These are phyloP conservation scores for Diaporthe amygdali DNA, from an alignment of 2,329 filamentous ascomycete genomes.

Conservation along the genomic window DNA sequence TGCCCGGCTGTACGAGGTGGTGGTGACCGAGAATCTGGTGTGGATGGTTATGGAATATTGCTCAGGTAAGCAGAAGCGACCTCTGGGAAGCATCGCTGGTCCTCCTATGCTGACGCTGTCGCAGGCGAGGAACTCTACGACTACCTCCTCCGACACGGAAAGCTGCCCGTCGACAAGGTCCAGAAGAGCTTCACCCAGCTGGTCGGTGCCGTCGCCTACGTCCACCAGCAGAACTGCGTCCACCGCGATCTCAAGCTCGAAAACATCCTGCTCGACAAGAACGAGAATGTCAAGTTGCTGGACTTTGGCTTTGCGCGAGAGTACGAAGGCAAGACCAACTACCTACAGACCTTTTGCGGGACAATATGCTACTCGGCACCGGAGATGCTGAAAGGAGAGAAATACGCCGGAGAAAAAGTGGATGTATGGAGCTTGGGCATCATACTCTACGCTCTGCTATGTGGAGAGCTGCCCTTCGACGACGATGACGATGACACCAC, in stretches of 20 bases:
- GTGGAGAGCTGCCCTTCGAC: slow-evolving; percentile 90
- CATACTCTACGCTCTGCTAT: slow-evolving; percentile 82
- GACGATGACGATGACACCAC: slow-evolving; percentile 92
- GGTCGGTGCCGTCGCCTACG: slow-evolving; percentile 92
- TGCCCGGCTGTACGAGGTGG: slow-evolving; percentile 94
- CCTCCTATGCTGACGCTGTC: slow-evolving; percentile 33
- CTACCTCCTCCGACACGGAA: slow-evolving; percentile 86
- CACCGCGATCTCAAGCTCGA: slow-evolving; percentile 97
- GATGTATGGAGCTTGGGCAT: slow-evolving; percentile 94
- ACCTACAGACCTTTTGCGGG: slow-evolving; percentile 96
- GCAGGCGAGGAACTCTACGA: slow-evolving; percentile 96
- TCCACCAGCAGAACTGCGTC: slow-evolving; percentile 93
- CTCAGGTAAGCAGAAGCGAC: slow-evolving; percentile 64
- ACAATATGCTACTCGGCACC: slow-evolving; percentile 98
- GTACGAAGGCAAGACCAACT: slow-evolving; percentile 93
- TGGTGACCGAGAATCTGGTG: slow-evolving; percentile 92
- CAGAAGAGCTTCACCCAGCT: slow-evolving; percentile 96
- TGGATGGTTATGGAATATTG: slow-evolving; percentile 98
- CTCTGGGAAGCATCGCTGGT: background rate
- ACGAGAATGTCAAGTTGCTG: slow-evolving; percentile 96
- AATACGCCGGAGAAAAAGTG: slow-evolving; percentile 96
- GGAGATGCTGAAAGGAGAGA: slow-evolving; percentile 98
- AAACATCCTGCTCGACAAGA: slow-evolving; percentile 93
- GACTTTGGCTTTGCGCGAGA: slow-evolving; percentile 98
- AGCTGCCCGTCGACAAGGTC: slow-evolving; percentile 82